Evolutionary conservation across 2,329 filamentous ascomycete genomes (phyloP).

Genomic region (Penicillium sp.): DNA sequence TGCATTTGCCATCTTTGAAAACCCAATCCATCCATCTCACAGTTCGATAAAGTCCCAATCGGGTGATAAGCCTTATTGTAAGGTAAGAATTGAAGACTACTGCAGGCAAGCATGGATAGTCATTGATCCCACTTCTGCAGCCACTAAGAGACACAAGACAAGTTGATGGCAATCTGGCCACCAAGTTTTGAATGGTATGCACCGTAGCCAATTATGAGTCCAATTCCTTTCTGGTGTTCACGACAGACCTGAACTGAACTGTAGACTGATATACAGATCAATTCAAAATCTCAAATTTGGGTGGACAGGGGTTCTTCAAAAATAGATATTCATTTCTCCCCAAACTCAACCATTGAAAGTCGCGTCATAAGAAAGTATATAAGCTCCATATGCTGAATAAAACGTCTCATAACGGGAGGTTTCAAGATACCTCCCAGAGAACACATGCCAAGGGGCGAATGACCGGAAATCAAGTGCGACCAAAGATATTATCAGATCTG

Average conservation of each 20-base stretch:
- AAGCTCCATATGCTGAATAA: neutral
- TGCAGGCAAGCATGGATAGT: slow-evolving; percentile 8
- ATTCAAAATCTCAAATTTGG: neutral
- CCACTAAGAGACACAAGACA: neutral
- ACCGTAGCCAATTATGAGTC: neutral
- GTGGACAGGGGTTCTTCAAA: neutral
- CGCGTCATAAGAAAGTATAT: slow-evolving; percentile 10
- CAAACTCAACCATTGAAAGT: neutral
- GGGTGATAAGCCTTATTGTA: neutral
- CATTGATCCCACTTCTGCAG: slow-evolving; percentile 4
- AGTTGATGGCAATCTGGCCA: neutral
- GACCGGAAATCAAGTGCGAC: slow-evolving; percentile 16
- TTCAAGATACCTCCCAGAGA: slow-evolving; percentile 5
- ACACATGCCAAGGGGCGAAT: slow-evolving; percentile 7
- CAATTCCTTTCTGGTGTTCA: neutral
- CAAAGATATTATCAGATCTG: slow-evolving; percentile 8
- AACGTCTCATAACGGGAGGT: slow-evolving; percentile 7
- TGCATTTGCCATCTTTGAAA: slow-evolving; percentile 30
- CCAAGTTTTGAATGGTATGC: neutral
- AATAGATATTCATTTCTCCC: neutral
- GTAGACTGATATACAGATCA: neutral
- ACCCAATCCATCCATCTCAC: slow-evolving; percentile 26
- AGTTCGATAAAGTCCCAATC: slow-evolving; percentile 1
- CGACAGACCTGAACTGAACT: neutral
- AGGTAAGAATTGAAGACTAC: slow-evolving; percentile 3